Base-by-base conservation (phyloP, 306 rosid species). In the Glycyrrhiza uralensis region DNA sequence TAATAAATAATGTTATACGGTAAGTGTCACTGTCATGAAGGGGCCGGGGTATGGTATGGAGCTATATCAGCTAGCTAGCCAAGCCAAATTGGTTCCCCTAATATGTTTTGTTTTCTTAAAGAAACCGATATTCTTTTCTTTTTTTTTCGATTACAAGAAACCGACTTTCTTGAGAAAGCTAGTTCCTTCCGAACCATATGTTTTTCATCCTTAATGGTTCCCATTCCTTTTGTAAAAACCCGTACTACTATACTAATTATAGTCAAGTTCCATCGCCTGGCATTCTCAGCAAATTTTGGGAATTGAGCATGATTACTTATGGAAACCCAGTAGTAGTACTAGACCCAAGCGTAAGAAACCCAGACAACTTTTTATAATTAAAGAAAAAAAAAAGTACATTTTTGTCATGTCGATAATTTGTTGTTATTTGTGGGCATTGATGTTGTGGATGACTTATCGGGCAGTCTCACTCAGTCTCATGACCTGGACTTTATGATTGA, bases 361-460 rank as follows among this genome's bases (percentile, higher is more conserved):
- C n/a, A n/a, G n/a, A n/a, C n/a, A n/a, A n/a, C n/a, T n/a, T n/a
- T n/a, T n/a, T n/a, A n/a, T 49, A 22, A n/a, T n/a, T n/a, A 68
- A 69, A 41, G 61, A 55, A 36, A 6, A 1, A 51, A 18, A 38
- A 33, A 4, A 10, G 33, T 39, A 28, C 59, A 55, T 60, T 38
- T 79, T 75, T 49, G 35, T 67, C 60, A 15, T 58, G 33, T 14
- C 13, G 12, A 13, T 11, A 42, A 24, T 47, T 67, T 61, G 56
- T 44, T 77, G 41, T 36, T 71, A 68, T n/a, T 36, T 63, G 67
- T 47, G 13, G 77, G 6, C 7, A 64, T 64, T 54, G 81, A 79
- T 81, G 80, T 45, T 46, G 64, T 9, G 7, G 69, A 55, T 59
- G 86, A 85, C 84, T 74, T 24, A 51, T 74, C 69, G 46, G 68